phyloP scores from a whole-genome alignment of 2,329 filamentous ascomycete species.

The Reticulascus tulasneorum region DNA sequence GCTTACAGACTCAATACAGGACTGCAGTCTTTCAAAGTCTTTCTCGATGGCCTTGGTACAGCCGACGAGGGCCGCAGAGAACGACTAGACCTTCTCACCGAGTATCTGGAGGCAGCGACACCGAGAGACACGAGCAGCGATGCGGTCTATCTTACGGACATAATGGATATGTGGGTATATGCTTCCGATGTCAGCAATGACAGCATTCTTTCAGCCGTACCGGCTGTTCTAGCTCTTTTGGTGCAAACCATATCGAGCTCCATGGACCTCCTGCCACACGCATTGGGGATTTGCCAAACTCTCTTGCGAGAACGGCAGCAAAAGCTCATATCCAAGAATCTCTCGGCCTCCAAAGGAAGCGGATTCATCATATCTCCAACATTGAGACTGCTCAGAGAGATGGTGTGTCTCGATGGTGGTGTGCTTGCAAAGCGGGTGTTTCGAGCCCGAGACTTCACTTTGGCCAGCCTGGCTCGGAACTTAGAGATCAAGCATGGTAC shows the following conservation, averaged over 20 bases:
- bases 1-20: conserved; percentile 32
- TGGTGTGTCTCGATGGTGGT: conserved; percentile 83
- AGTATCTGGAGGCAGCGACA: conserved; percentile 61
- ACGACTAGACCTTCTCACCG: conserved; percentile 57
- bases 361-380: conserved; percentile 87
- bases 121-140: conserved; percentile 40
- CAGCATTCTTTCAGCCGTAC: conserved; percentile 72
- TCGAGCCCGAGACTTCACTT: conserved; percentile 70
- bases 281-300: conserved; percentile 74
- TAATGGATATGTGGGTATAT: conserved; percentile 87
- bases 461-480: conserved; percentile 76
- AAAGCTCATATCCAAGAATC: conserved; percentile 72
- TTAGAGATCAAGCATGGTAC: conserved; percentile 61
- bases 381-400: conserved; percentile 78
- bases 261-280: conserved; percentile 70
- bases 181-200: conserved; percentile 78
- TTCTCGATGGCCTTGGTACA: conserved; percentile 63
- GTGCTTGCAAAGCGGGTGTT: conserved; percentile 74
- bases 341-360: conserved; percentile 77
- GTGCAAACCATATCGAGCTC: conserved; percentile 72
- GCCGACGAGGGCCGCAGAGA: conserved; percentile 43
- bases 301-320: conserved; percentile 77
- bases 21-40: conserved; percentile 64
- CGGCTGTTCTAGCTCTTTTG: conserved; percentile 76
- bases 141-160: conserved; percentile 65